A percentile compares a stretch with the other conserved stretches of the same genome.
These are phyloP conservation scores for Candida maris DNA, from an alignment of 805 yeast species.

Conservation along the genomic window DNA sequence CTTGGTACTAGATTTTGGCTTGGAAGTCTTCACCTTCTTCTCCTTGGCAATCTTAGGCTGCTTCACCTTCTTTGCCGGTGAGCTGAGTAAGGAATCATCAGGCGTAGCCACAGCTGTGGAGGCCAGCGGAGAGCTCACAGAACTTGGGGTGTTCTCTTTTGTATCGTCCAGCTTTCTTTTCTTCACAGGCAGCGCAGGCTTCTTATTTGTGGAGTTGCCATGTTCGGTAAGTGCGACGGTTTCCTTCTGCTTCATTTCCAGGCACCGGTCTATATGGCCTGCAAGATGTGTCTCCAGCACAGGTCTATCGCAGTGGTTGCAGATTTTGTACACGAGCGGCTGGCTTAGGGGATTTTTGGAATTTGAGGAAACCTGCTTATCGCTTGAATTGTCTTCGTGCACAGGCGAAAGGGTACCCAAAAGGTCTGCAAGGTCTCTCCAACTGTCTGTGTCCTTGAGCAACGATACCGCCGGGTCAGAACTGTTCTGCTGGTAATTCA, in stretches of 20 bases:
- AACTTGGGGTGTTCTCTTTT: conserved; percentile 27
- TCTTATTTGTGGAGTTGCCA: conserved; percentile 8
- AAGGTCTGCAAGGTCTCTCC: conserved; percentile 36
- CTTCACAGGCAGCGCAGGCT: conserved; percentile 16
- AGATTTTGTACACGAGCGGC: conserved; percentile 41
- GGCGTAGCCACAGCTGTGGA: conserved; percentile 4
- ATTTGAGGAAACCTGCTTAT: conserved; percentile 5
- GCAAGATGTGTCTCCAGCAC: conserved; percentile 35
- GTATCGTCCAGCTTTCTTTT: conserved; percentile 24
- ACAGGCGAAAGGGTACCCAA: conserved; percentile 28
- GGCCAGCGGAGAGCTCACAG: conserved; percentile 17
- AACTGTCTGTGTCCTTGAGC: conserved; percentile 26
- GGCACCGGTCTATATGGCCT: conserved; percentile 39
- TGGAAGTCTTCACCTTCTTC: conserved; percentile 32
- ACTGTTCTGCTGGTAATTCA: conserved; percentile 7
- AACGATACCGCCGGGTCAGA: conserved; percentile 4
- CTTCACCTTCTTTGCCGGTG: conserved; percentile 17
- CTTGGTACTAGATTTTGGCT: conserved; percentile 46
- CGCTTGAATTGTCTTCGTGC: conserved; percentile 10
- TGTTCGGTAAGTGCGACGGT: conserved; percentile 6
- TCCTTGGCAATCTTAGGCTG: conserved; percentile 24
- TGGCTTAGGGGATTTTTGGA: conserved; percentile 35
- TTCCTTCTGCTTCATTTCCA: conserved; percentile 28
- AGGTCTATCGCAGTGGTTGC: conserved; percentile 47
- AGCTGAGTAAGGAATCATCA: conserved; percentile 4